Base-by-base conservation (phyloP, 2,329 filamentous ascomycete species). In the Claviceps monticola region DNA sequence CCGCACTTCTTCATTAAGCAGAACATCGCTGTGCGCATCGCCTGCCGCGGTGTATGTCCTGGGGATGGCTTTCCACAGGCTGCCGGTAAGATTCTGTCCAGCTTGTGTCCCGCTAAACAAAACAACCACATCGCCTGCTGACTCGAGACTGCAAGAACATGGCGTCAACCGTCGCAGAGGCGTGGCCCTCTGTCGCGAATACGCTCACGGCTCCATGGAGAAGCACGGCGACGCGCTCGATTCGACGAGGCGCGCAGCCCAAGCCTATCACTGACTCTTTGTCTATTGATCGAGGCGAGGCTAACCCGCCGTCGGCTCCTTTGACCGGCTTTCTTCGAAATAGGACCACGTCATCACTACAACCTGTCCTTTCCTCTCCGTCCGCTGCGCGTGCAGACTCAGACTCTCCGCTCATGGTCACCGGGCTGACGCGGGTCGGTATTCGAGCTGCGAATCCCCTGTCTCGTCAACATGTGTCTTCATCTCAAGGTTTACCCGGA, bases 151-250 rank as follows among this genome's bases (percentile, higher is more conserved):
- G 50, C 43, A 37, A 70, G 69, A 68, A 64, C 57, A 65, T 74
- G 59, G 69, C 68, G 55, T 68, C 68, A 48, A 68, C 66, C 54
- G 68, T 68, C 7, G 62, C 70, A 48, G 72, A 72, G 39, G 57
- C 74, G 50, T 71, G 71, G 69, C 72, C 73, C 51, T 73, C 72
- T 45, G 64, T 74, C 55, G 63, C 66, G 49, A 72, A 65, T 54
- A 67, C 67, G 13, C 55, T 72, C 16, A 60, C 64, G 52, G 54
- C 65, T 19, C 66, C 71, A 8, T 71, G 63, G 63, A 59, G 55
- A 48, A 54, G 37, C 39, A 43, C 43, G 51, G 53, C 46, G 52
- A 53, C 45, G 48, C 51, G 34, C 29, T 50, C 37, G 49, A 51
- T 39, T 48, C 17, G 21, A 48, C 56, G 26, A 49, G 55, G 47